Conservation (phyloP, 495 filamentous ascomycete species). For the Xylaria longipes region DNA sequence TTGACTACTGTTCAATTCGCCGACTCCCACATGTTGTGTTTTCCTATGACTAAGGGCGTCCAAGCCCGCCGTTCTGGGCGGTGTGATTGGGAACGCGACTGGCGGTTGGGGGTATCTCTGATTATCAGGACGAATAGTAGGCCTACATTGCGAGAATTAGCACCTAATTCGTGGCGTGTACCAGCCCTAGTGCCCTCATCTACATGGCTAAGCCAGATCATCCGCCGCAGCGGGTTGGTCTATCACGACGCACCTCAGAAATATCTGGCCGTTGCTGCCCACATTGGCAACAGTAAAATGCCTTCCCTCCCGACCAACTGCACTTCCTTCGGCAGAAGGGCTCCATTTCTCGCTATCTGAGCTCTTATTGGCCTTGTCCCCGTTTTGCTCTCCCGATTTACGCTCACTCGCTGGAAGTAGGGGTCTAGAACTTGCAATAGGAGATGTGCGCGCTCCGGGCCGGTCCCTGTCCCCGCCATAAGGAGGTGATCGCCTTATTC, state of each 20-base stretch:
- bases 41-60: constrained; percentile 50
- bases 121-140: constrained; percentile 62
- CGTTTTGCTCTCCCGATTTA: constrained; percentile 45
- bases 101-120: constrained; percentile 65
- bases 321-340: constrained; percentile 56
- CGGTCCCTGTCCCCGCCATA: constrained; percentile 25
- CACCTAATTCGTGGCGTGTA: not conserved
- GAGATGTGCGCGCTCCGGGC: constrained; percentile 40
- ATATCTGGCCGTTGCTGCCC: constrained; percentile 91
- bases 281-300: constrained; percentile 95
- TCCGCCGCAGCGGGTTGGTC: not conserved
- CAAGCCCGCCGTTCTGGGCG: constrained; percentile 62
- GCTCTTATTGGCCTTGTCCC: constrained; percentile 43
- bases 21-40: constrained; percentile 44
- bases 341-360: constrained; percentile 50
- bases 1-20: constrained; percentile 47
- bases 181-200: not conserved
- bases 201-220: not conserved
- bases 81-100: constrained; percentile 65
- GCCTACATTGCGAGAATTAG: constrained; percentile 50
- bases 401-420: constrained; percentile 53
- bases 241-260: constrained; percentile 74
- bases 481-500: constrained; percentile 32
- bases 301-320: constrained; percentile 66
- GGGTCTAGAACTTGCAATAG: constrained; percentile 40